Evolutionary conservation across 208 protist species (phyloP).

Genomic region (Acanthamoeba healyi): DNA sequence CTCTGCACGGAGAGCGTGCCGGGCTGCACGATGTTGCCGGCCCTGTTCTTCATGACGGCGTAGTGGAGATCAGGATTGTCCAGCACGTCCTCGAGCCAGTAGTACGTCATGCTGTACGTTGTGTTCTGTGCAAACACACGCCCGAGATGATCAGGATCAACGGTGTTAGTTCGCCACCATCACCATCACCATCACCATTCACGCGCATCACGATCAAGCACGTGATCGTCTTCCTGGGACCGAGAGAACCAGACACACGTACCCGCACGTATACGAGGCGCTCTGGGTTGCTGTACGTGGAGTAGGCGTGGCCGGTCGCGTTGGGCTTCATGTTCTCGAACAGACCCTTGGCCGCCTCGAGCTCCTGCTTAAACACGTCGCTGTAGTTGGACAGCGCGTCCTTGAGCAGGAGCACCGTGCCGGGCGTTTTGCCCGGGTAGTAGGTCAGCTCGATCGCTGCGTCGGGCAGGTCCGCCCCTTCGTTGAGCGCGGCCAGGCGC

Average conservation of each 20-base stretch:
- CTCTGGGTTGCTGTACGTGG: background rate
- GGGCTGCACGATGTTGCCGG: slow-evolving; percentile 16
- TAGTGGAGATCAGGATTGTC: background rate
- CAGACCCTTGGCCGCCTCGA: background rate
- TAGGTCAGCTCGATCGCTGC: background rate
- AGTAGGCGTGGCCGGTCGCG: background rate
- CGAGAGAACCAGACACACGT: too few species aligned
- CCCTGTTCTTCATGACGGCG: background rate
- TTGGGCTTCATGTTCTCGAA: slow-evolving; percentile 9
- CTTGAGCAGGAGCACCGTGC: slow-evolving; percentile 13
- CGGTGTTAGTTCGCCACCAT: too few species aligned
- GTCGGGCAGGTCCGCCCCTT: background rate
- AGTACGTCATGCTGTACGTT: slow-evolving; percentile 6
- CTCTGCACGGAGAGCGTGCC: background rate
- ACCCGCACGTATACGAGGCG: background rate
- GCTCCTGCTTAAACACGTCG: background rate
- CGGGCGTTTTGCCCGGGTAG: background rate
- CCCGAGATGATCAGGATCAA: too few species aligned
- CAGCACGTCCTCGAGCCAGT: slow-evolving; percentile 27
- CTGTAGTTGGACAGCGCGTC: slow-evolving; percentile 20
- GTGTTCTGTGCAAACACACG: background rate
- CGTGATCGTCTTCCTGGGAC: too few species aligned
- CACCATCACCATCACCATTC: too few species aligned
- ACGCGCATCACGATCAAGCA: too few species aligned
- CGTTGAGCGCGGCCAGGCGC: background rate